A percentile compares a stretch with the other conserved stretches of the same genome.
These are phyloP conservation scores for Hanseniaspora occidentalis DNA, from an alignment of 805 yeast species.

Conservation along the genomic window DNA sequence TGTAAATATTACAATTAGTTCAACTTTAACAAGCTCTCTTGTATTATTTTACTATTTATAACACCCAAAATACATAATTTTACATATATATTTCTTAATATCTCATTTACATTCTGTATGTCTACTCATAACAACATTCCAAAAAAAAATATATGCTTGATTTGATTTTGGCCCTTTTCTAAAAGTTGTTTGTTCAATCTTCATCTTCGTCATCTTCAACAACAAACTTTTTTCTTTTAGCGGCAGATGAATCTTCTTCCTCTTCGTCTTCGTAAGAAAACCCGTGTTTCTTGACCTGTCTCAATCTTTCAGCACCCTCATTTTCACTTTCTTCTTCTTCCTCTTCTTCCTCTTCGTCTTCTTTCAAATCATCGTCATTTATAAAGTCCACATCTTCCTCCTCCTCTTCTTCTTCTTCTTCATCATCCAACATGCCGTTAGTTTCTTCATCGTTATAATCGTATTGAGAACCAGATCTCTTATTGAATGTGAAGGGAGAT, in stretches of 20 bases:
- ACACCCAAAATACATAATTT: not conserved
- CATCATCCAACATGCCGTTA: conserved; percentile 10
- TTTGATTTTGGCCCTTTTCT: too few species aligned
- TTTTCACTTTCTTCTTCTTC: conserved; percentile 32
- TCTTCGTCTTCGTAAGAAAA: conserved; percentile 29
- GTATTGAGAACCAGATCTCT: conserved; percentile 1
- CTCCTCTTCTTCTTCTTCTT: conserved; percentile 24
- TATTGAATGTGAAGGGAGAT: not conserved
- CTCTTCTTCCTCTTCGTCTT: conserved; percentile 17
- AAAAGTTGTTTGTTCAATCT: too few species aligned
- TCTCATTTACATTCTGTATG: not conserved
- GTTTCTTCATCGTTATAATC: conserved; percentile 4
- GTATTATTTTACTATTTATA: not conserved
- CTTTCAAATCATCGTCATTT: conserved; percentile 17
- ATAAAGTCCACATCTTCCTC: conserved; percentile 25
- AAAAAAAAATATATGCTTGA: not conserved
- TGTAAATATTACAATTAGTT: too few species aligned
- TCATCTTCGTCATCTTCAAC: conserved; percentile 47
- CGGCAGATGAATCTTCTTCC: conserved; percentile 16
- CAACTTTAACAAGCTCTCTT: too few species aligned
- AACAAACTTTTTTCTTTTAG: conserved; percentile 15
- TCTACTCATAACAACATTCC: not conserved
- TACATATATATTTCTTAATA: not conserved
- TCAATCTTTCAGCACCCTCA: conserved; percentile 46
- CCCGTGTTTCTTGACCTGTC: conserved; percentile 42